phyloP scores from a whole-genome alignment of 495 filamentous ascomycete species.

The Penicillium desertorum region DNA sequence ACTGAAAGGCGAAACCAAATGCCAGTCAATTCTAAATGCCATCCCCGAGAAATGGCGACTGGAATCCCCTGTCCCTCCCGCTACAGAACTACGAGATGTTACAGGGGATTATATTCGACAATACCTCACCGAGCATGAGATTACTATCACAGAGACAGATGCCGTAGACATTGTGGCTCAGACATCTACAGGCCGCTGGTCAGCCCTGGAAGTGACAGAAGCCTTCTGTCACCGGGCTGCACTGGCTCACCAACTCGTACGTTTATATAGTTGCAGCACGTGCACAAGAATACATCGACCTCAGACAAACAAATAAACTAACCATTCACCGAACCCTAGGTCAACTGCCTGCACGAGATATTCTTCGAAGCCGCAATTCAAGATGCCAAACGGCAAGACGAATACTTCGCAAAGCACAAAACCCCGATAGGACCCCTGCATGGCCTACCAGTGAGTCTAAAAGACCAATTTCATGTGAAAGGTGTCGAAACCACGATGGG shows the following conservation, averaged over 20 bases:
- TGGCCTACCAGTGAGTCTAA: conserved; percentile 64
- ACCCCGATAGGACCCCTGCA: conserved; percentile 59
- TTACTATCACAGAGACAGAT: conserved; percentile 57
- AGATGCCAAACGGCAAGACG: conserved; percentile 59
- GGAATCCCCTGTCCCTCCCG: conserved; percentile 43
- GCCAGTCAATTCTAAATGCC: conserved; percentile 49
- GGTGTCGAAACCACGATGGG: conserved; percentile 67
- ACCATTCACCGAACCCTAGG: conserved; percentile 26
- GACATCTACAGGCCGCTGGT: conserved; percentile 47
- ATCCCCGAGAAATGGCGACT: conserved; percentile 62
- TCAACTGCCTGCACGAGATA: conserved; percentile 61
- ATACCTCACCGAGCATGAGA: conserved; percentile 53
- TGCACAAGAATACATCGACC: background rate
- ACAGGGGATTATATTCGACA: conserved; percentile 59
- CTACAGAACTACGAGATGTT: conserved; percentile 58
- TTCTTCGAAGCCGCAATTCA: conserved; percentile 62
- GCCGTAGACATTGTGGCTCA: conserved; percentile 49
- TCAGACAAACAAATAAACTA: background rate
- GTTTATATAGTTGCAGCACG: background rate
- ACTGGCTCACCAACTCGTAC: conserved; percentile 56
- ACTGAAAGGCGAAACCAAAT: conserved; percentile 48
- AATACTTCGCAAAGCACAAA: conserved; percentile 49
- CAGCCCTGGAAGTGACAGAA: conserved; percentile 50
- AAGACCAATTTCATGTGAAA: conserved; percentile 70
- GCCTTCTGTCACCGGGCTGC: conserved; percentile 59